Evolutionary conservation across 345 rosid species (phyloP), one percentile per base, ranked within the genome.

Genomic region (Cardamine occulta): DNA sequence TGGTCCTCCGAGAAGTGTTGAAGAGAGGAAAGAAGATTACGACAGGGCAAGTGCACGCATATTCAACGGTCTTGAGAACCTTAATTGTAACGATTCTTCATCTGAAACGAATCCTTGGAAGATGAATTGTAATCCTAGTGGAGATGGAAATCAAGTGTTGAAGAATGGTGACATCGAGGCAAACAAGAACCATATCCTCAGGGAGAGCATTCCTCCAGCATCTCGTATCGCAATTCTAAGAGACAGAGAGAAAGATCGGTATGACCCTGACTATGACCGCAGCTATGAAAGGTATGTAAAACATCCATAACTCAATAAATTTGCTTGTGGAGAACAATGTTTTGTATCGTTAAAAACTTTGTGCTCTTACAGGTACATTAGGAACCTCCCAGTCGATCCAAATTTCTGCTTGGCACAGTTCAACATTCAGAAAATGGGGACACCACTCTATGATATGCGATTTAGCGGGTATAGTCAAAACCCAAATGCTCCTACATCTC

Each of bases 11-110:
- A 89, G 87, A 82, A 91, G 84, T 78, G 85, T 91, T 49, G 98
- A 91, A 85, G 95, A 93, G 89, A 89, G 97, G 86, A 88, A 82
- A 85, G 97, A 93, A 75, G 91, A 93, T 58, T 91, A 93, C 59
- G 96, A 91, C 62, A 84, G 63, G 65, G 98, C 96, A 11, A 87
- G 98, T 21, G 96, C 90, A 35, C 95, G 97, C 17, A 93, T 93
- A 55, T 93, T 93, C 72, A 86, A 87, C 69, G 54, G 81, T 72
- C 86, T 91, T 44, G 29, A 68, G 24, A 79, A 84, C 78, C 78
- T 86, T 29, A 53, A 29, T 45, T 79, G 86, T 10, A 89, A 85
- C 15, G 88, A 88, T 73, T 53, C n/a, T n/a, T n/a, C n/a, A n/a
- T n/a, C 84, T 51, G 79, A 78, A 64, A 74, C 77, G 52, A 81